phyloP scores from a whole-genome alignment of 768 basidiomycete species.

The Trametes meyenii region DNA sequence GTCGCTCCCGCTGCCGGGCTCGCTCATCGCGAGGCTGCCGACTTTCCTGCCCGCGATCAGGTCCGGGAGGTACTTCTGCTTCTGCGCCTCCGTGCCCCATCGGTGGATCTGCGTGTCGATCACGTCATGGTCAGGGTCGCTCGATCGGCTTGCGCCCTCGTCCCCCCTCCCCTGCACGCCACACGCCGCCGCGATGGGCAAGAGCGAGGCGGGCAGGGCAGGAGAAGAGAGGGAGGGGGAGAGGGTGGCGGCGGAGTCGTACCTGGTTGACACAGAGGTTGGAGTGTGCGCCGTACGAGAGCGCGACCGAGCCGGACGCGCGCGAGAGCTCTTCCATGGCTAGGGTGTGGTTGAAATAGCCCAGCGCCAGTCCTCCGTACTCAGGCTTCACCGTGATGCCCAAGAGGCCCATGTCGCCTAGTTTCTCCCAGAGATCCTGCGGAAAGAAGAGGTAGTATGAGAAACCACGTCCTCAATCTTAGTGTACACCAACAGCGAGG shows the following conservation, averaged over 20 bases:
- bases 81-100: conserved; percentile 83
- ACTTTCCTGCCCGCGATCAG: conserved; percentile 81
- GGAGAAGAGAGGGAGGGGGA: not conserved
- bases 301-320: conserved; percentile 88
- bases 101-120: conserved; percentile 55
- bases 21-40: conserved; percentile 94
- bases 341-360: conserved; percentile 86
- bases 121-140: too few species aligned
- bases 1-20: conserved; percentile 89
- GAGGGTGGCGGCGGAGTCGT: not conserved
- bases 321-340: conserved; percentile 95
- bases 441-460: not conserved
- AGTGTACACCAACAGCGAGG: too few species aligned
- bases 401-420: conserved; percentile 91
- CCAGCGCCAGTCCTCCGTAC: conserved; percentile 81
- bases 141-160: too few species aligned
- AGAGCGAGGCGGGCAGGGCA: not conserved
- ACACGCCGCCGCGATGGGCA: not conserved
- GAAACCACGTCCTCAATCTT: too few species aligned
- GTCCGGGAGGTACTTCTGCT: conserved; percentile 80
- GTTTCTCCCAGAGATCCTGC: conserved; percentile 85
- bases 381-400: conserved; percentile 82
- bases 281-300: conserved; percentile 92
- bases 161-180: too few species aligned
- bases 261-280: conserved; percentile 72